Percentiles rank a stretch among this genome's conserved stretches.
These are phyloP conservation scores for Leucoagaricus sp. DNA, from an alignment of 1,284 basidiomycete species.

Conservation along the genomic window DNA sequence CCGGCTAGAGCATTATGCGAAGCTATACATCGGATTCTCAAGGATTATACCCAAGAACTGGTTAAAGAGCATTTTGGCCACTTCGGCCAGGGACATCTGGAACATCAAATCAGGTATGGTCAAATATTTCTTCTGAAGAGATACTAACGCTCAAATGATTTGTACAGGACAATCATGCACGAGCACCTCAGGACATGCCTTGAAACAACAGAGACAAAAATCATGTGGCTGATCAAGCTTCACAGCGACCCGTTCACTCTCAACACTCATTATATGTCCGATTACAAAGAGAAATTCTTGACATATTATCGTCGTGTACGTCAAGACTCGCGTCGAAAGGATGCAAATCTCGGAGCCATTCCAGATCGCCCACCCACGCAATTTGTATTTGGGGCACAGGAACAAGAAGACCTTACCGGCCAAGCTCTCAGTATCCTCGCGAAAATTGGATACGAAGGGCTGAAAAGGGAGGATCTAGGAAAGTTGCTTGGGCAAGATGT, in stretches of 20 bases:
- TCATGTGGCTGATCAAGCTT: constrained; percentile 50
- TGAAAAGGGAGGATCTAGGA: constrained; percentile 42
- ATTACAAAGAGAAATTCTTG: constrained; percentile 57
- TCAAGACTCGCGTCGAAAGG: constrained; percentile 30
- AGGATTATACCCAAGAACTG: constrained; percentile 18
- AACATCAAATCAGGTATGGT: constrained; percentile 20
- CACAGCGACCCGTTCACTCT: constrained; percentile 51
- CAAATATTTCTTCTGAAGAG: not conserved
- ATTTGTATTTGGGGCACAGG: not conserved
- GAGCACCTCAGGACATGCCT: constrained; percentile 44
- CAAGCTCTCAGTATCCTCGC: constrained; percentile 39
- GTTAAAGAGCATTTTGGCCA: constrained; percentile 19
- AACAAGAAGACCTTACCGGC: constrained; percentile 16
- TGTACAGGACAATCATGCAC: constrained; percentile 27
- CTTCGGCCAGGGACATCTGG: constrained; percentile 22
- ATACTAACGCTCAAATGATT: not conserved
- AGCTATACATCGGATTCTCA: constrained; percentile 18
- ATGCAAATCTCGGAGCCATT: constrained; percentile 30
- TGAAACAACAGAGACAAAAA: constrained; percentile 34
- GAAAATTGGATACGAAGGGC: constrained; percentile 38
- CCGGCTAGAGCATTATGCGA: constrained; percentile 24
- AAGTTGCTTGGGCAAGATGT: constrained; percentile 52
- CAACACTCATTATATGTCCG: constrained; percentile 53
- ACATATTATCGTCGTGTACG: constrained; percentile 43
- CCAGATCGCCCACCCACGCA: no score